Evolutionary conservation across 164 flowering plant species (phyloP), one percentile per base, ranked within the genome.

Genomic region (Aristolochia contorta): DNA sequence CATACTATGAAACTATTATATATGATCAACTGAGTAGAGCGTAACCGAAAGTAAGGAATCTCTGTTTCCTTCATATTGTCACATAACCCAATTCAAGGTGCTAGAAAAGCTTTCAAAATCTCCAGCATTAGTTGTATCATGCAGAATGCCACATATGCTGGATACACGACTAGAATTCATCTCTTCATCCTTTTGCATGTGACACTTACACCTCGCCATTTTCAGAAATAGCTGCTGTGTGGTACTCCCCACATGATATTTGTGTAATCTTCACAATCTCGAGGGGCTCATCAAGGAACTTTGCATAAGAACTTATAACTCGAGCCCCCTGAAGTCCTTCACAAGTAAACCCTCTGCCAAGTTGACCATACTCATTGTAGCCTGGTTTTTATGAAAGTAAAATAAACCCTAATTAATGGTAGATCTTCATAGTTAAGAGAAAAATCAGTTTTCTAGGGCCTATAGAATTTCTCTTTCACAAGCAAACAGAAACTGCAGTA

Each of bases 221-320:
- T 59, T 88, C 96, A 54, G 96, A 88, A 70, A 91, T 77, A 65
- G 96, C 99, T 63, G 99, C 95, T 21, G 89, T 75, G 76, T 94
- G 99, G 84, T 90, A 90, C 85, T 94, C 99, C 77, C 99, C 99
- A 49, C 97, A 94, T 78, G 99, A 86, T 74, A 94, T 86, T 69
- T 80, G 84, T 58, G 59, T 65, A 71, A 90, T 91, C 88, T 86
- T 94, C 79, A 90, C 99, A 69, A 80, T 80, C 72, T 90, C 99
- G 59, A 97, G 95, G 78, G 97, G 84, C 68, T 94, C 99, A 69
- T 94, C 96, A 62, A 90, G 95, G 66, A 81, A 84, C 67, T 72
- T 90, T 22, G 86, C 87, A 76, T 75, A 94, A 51, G 81, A 88
- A 70, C 62, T 86, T 67, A 94, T 71, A 58, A 86, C 56, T 61